Percentiles rank a stretch among this genome's conserved stretches.
Evolutionary conservation across 2,329 filamentous ascomycete genomes (phyloP).

Genomic region (Sphaerulina populicola): DNA sequence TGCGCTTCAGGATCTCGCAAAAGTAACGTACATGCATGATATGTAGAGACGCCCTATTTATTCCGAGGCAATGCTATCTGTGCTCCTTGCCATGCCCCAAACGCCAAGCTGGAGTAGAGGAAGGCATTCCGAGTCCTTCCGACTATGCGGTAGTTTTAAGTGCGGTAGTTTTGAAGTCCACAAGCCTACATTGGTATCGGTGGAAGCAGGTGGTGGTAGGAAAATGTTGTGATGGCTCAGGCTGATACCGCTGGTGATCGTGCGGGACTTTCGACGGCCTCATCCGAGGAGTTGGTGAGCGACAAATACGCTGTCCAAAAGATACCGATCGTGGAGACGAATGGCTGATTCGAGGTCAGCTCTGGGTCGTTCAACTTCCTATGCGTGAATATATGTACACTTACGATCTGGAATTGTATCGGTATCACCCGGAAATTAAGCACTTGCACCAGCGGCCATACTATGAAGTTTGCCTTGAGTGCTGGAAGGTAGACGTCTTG

Average conservation of each 20-base stretch:
- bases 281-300: slow-evolving; percentile 77
- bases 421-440: slow-evolving; percentile 95
- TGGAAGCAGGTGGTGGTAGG: not conserved
- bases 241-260: slow-evolving; percentile 14
- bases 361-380: not conserved
- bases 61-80: slow-evolving; percentile 15
- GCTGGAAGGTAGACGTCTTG: slow-evolving; percentile 89
- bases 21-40: slow-evolving; percentile 1
- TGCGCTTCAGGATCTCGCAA: not conserved
- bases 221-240: not conserved
- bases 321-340: slow-evolving; percentile 91
- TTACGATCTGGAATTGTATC: slow-evolving; percentile 89
- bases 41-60: not conserved
- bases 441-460: slow-evolving; percentile 94
- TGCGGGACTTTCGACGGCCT: slow-evolving; percentile 37
- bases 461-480: slow-evolving; percentile 86
- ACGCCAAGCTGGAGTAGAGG: slow-evolving; percentile 9
- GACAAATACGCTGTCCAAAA: slow-evolving; percentile 97
- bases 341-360: slow-evolving; percentile 55
- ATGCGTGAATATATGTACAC: slow-evolving; percentile 34
- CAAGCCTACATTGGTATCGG: not conserved
- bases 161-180: not conserved
- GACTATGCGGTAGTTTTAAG: not conserved
- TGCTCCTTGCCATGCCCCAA: slow-evolving; percentile 4
- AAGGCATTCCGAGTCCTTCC: slow-evolving; percentile 8